Evolutionary conservation across 2,329 filamentous ascomycete genomes (phyloP).

Genomic region (Iodosphaeria phyllophila): DNA sequence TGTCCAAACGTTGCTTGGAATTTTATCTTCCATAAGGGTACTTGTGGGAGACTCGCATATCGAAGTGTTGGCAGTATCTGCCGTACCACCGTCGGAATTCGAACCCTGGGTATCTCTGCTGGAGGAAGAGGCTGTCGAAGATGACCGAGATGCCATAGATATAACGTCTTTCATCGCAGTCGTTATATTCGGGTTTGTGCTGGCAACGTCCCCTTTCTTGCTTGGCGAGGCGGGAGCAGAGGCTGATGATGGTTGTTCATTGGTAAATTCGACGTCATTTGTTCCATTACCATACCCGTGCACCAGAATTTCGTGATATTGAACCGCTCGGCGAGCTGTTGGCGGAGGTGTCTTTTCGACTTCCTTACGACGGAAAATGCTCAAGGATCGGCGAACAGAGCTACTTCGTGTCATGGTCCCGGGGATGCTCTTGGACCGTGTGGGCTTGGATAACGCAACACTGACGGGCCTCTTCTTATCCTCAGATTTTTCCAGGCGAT

Average conservation of each 20-base stretch:
- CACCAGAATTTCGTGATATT: constrained; percentile 31
- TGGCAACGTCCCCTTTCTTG: neutral
- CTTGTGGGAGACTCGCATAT: constrained; percentile 3
- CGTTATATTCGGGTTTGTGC: neutral
- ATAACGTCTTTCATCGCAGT: neutral
- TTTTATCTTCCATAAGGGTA: too few relatives aligned
- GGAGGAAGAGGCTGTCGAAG: constrained; percentile 4
- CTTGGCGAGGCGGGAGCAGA: constrained; percentile 1
- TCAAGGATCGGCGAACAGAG: constrained; percentile 10
- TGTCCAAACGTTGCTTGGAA: too few relatives aligned
- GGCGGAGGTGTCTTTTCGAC: neutral
- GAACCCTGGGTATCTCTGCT: constrained; percentile 4
- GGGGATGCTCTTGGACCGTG: constrained; percentile 11
- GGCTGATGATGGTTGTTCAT: neutral
- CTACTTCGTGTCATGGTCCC: constrained; percentile 12
- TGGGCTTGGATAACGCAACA: constrained; percentile 4
- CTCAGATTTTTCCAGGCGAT: constrained; percentile 8
- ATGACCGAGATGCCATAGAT: constrained; percentile 1
- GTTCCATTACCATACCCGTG: constrained; percentile 35
- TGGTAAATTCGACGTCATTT: constrained; percentile 13
- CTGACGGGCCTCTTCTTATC: constrained; percentile 2
- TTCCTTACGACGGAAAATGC: constrained; percentile 9
- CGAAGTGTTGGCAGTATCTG: constrained; percentile 7
- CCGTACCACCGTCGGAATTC: constrained; percentile 6
- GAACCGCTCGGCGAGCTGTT: constrained; percentile 5